A percentile compares a stretch with the other conserved stretches of the same genome.
Conservation (phyloP, 129 eudicot species). For the Pittosporum tobira region DNA sequence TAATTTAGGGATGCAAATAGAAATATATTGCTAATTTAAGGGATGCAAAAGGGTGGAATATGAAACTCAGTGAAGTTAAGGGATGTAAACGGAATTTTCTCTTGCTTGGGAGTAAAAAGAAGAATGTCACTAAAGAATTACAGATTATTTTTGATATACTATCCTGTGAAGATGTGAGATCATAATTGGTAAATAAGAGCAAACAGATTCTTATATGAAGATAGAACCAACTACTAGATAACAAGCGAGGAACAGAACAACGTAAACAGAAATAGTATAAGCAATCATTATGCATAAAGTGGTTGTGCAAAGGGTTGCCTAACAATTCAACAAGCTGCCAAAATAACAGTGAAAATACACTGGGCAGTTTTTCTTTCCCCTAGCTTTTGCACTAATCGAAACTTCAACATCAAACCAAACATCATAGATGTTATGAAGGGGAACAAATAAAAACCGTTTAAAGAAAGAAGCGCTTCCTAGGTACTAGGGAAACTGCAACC, state of each 20-base stretch:
- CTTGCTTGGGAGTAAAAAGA: too few relatives aligned
- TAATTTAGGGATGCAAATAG: too few relatives aligned
- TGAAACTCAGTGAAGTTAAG: too few relatives aligned
- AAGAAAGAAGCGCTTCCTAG: too few relatives aligned
- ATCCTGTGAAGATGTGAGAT: not conserved
- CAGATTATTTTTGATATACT: not conserved
- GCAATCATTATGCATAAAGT: constrained; percentile 80
- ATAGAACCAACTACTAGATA: not conserved
- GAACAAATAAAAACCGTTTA: too few relatives aligned
- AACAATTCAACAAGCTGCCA: constrained; percentile 81
- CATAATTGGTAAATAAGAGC: not conserved
- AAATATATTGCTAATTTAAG: too few relatives aligned
- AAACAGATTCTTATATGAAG: not conserved
- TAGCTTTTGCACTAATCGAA: not conserved
- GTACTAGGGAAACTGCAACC: too few relatives aligned
- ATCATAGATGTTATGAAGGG: not conserved
- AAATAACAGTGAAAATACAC: constrained; percentile 10
- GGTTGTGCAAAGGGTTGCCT: constrained; percentile 82
- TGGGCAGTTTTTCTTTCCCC: constrained; percentile 2
- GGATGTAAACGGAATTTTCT: too few relatives aligned
- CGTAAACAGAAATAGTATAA: constrained; percentile 95
- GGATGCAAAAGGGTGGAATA: too few relatives aligned
- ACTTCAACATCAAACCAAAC: not conserved
- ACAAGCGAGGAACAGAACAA: constrained; percentile 22
- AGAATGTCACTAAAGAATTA: too few relatives aligned